Base-by-base conservation (phyloP, 805 yeast species). In the Lachancea cidri region DNA sequence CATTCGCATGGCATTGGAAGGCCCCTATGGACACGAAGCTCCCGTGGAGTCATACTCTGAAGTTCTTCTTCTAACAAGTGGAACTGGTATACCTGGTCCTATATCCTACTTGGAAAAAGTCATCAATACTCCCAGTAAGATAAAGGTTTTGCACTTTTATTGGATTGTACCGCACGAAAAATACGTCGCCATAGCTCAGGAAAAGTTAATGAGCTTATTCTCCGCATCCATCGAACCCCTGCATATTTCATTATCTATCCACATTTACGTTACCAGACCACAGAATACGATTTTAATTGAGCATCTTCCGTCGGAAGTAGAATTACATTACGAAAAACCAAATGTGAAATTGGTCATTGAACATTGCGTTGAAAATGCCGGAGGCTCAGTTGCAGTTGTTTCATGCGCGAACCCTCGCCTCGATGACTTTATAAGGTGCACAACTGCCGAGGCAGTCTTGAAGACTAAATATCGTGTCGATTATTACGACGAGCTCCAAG, bases 81-180 rank as follows among this genome's bases (percentile, higher is more conserved):
- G 93, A 22, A 78, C 78, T 40, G 93, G 93, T 40, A 67, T 84
- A 38, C 80, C 91, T 1, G 85, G 79, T 2, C 68, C 76, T 16
- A 30, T 40, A 18, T 39, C 43, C 18, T 44, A 44, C 20, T 33
- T 44, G 25, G 32, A 33, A 19, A 37, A 33, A 25, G 36, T 35
- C 17, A 17, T 25, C 15, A 32, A 30, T 5, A 6, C 7, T 5
- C 34, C 27, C 11, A 17, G 17, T 5, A 29, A 34, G n/a, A 20
- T 30, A 14, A 17, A 17, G 4, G 16, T 20, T 5, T 30, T 18
- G 18, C 37, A 36, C n/a, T 44, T 44, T 25, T 38, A 40, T 4
- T 44, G 47, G 47, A 35, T 40, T 17, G 43, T 41, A 7, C 39
- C 43, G 6, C 33, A 41, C 15, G 47, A 44, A 36, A n/a, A 25